Conservation (phyloP, 129 eudicot genomes). For the Escallonia rubra region DNA sequence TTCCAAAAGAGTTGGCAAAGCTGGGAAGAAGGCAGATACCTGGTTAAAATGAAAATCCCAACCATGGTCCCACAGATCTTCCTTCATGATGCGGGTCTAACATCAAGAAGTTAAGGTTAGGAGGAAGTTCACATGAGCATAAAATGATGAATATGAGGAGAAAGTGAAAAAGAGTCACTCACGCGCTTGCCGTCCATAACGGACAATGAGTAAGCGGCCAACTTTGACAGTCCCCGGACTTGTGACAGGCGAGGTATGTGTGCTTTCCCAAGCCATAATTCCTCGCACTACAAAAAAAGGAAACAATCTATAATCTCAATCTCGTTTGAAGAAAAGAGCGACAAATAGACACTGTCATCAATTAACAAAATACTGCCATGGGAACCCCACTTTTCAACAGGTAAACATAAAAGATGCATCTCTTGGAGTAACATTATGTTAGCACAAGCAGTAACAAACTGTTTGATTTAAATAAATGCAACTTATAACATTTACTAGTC, state of each 20-base stretch:
- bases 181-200: constrained; percentile 65
- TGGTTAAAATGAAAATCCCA: constrained; percentile 79
- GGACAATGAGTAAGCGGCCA: constrained; percentile 56
- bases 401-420: neutral
- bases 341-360: neutral
- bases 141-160: neutral
- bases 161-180: constrained; percentile 6
- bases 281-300: constrained; percentile 40
- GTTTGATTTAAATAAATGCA: no score
- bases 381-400: neutral
- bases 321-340: neutral
- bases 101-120: neutral
- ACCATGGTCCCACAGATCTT: constrained; percentile 82
- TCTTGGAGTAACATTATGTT: neutral
- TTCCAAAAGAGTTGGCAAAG: no score
- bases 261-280: constrained; percentile 75
- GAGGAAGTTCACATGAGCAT: no score
- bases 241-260: constrained; percentile 64
- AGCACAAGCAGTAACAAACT: neutral
- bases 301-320: neutral
- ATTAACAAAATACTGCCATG: no score
- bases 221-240: constrained; percentile 46
- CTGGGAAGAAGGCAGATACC: constrained; percentile 25
- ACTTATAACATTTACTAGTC: no score
- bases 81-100: constrained; percentile 59